A percentile compares a stretch with the other conserved stretches of the same genome.
These are phyloP conservation scores for Trypanosomatidae sp. DNA, from an alignment of 208 protist genomes.

Conservation along the genomic window DNA sequence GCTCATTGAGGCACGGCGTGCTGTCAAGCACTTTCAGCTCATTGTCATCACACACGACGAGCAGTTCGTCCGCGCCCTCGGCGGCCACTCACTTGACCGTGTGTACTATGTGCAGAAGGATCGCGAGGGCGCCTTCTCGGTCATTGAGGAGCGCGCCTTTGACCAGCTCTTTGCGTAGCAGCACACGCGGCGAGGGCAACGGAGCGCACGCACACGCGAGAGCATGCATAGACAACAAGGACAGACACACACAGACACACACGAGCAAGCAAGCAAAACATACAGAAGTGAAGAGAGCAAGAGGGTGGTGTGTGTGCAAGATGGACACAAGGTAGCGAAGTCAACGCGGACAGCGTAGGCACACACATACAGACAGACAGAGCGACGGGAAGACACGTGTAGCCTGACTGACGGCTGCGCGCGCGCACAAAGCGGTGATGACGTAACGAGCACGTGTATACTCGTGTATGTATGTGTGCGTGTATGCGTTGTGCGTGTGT, in stretches of 20 bases:
- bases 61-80: conserved; percentile 93
- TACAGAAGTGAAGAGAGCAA: too few species aligned
- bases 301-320: too few species aligned
- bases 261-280: too few species aligned
- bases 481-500: neutral
- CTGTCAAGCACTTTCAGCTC: conserved; percentile 94
- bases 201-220: neutral
- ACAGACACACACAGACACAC: conserved; percentile 3
- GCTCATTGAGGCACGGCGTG: conserved; percentile 70
- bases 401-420: neutral
- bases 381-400: neutral
- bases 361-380: neutral
- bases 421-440: neutral
- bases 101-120: conserved; percentile 88
- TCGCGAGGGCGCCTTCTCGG: conserved; percentile 78
- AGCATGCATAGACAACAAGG: neutral
- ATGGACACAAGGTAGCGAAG: too few species aligned
- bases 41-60: conserved; percentile 99
- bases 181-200: neutral
- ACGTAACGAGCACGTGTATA: neutral
- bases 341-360: neutral
- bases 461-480: neutral
- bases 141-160: conserved; percentile 83
- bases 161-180: conserved; percentile 64
- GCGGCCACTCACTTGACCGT: conserved; percentile 61